These are phyloP conservation scores for Colletotrichum scovillei DNA, from an alignment of 2,329 filamentous ascomycete species.

Conservation along the genomic window DNA sequence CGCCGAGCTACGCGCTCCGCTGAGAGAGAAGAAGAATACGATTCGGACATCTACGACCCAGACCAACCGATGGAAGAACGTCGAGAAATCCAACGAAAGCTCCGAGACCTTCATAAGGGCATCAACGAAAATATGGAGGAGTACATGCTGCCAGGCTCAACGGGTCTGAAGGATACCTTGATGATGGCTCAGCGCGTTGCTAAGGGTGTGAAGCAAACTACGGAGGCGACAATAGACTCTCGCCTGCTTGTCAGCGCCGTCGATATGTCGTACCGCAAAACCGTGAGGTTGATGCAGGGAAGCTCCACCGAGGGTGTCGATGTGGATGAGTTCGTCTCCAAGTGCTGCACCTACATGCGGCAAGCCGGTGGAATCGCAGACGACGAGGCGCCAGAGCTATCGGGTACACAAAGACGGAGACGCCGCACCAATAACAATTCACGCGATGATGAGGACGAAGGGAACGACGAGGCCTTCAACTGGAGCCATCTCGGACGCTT, in stretches of 20 bases:
- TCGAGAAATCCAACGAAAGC: constrained; percentile 74
- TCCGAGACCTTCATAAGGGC: constrained; percentile 74
- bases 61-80: constrained; percentile 83
- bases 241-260: constrained; percentile 84
- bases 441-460: constrained; percentile 70
- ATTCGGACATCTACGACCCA: constrained; percentile 75
- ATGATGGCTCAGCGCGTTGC: constrained; percentile 73
- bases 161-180: constrained; percentile 74
- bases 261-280: constrained; percentile 83
- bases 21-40: constrained; percentile 31
- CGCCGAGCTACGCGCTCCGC: constrained; percentile 34
- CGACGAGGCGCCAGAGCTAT: constrained; percentile 62
- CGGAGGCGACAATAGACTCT: constrained; percentile 91
- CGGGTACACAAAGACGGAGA: constrained; percentile 62
- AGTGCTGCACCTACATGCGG: constrained; percentile 90
- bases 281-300: constrained; percentile 78
- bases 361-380: constrained; percentile 68
- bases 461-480: constrained; percentile 82
- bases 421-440: constrained; percentile 41
- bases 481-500: constrained; percentile 87
- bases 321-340: constrained; percentile 90
- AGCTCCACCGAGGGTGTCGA: constrained; percentile 82
- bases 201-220: constrained; percentile 82
- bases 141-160: constrained; percentile 73
- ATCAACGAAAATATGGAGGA: constrained; percentile 78